Evolutionary conservation across 2,329 filamentous ascomycete genomes (phyloP), one percentile per base, ranked within the genome.

Genomic region (Metarhizium humberi): DNA sequence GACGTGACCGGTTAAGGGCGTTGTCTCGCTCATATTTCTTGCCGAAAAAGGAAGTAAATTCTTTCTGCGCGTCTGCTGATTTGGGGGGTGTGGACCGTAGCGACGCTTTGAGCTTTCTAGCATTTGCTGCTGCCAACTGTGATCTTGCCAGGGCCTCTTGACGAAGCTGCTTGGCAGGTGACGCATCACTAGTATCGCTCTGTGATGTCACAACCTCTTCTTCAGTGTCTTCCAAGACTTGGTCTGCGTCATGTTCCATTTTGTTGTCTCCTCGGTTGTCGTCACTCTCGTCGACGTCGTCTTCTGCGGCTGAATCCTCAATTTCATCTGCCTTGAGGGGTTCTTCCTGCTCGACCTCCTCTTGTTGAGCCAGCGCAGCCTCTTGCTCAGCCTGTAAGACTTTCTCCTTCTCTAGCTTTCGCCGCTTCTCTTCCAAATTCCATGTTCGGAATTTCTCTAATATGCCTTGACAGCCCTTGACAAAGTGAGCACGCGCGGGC

Each of bases 391-490:
- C 56, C 10, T 56, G 56, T 5, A 54, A n/a, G 2, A 43, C 47
- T 20, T 84, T 85, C 57, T 92, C 90, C 64, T 85, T 89, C 64
- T 90, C 87, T 3, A 83, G 73, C 70, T 90, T 90, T 57, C 89
- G 78, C 47, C 87, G 82, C 74, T 92, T 95, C 70, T 99, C 94
- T 67, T 95, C 90, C 58, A 92, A 81, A 59, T 86, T 91, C 92
- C 92, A 97, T 54, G 82, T 77, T 52, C 85, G 82, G 67, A 96
- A 97, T 67, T 96, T 97, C 59, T 90, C 84, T 20, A 97, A 78
- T 34, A 97, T 85, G 0, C 80, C 79, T 59, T 90, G 80, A 56
- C 95, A 92, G 58, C 95, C 90, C 55, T 79, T 81, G 63, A 96
- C 87, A 67, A 96, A 95, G 67, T 92, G 85, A 57, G 86, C 80